These are phyloP conservation scores for Didymella sp. DNA, from an alignment of 2,329 filamentous ascomycete genomes.

Conservation along the genomic window DNA sequence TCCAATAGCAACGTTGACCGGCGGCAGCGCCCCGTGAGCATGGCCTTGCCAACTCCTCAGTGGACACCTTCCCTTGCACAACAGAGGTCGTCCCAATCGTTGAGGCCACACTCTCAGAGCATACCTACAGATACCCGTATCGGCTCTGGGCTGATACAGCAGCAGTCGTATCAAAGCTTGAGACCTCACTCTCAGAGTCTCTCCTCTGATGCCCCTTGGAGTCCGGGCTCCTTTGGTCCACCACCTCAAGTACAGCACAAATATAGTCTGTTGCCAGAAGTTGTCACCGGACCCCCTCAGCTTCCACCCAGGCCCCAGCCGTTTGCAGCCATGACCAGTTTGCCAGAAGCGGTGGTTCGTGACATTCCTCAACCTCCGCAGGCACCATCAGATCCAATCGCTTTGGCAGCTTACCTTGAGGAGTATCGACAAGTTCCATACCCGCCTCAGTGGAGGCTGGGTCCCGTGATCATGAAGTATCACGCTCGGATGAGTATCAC, in stretches of 20 bases:
- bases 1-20: constrained; percentile 32
- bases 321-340: neutral
- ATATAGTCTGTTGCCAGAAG: constrained; percentile 28
- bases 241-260: constrained; percentile 2
- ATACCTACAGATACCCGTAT: constrained; percentile 3
- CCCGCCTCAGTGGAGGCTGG: constrained; percentile 41
- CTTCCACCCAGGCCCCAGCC: neutral
- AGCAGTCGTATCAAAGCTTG: constrained; percentile 21
- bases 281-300: constrained; percentile 2
- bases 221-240: constrained; percentile 25
- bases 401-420: constrained; percentile 38
- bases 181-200: constrained; percentile 23
- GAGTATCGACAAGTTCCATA: constrained; percentile 39
- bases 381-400: constrained; percentile 18
- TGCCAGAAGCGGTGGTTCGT: constrained; percentile 14
- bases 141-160: constrained; percentile 20
- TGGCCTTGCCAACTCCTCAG: constrained; percentile 19
- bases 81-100: constrained; percentile 8
- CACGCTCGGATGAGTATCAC: constrained; percentile 26
- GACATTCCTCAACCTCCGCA: neutral
- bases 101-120: constrained; percentile 19
- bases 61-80: constrained; percentile 20
- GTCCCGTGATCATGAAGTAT: constrained; percentile 31
- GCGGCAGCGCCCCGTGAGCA: constrained; percentile 21
- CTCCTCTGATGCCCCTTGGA: constrained; percentile 18